phyloP scores from a whole-genome alignment of 2,329 filamentous ascomycete genomes.

The Plectosphaerella sp. region DNA sequence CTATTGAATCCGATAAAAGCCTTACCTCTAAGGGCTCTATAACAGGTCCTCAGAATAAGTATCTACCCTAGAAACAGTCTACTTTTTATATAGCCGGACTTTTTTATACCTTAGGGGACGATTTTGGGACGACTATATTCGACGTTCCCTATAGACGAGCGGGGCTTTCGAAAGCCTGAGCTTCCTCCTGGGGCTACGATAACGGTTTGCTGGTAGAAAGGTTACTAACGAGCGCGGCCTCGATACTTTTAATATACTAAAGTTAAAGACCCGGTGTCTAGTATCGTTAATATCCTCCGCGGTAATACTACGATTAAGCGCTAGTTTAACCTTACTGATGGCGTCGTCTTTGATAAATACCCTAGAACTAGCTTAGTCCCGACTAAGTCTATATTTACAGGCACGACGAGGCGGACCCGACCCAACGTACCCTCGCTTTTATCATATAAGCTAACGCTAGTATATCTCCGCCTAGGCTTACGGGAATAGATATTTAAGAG shows the following conservation, averaged over 20 bases:
- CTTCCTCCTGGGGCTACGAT: not conserved
- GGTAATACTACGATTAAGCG: not conserved
- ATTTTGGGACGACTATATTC: not conserved
- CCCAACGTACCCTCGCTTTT: conserved; percentile 18
- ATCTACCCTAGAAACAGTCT: conserved; percentile 19
- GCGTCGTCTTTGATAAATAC: not conserved
- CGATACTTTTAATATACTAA: not conserved
- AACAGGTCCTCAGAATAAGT: conserved; percentile 22
- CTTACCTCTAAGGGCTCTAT: conserved; percentile 20
- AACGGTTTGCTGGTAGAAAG: not conserved
- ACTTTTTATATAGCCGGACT: conserved; percentile 24
- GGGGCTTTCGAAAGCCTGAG: not conserved
- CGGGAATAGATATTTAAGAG: conserved; percentile 31
- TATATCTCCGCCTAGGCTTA: conserved; percentile 35
- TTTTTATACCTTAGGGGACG: conserved; percentile 10
- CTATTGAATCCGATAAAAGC: conserved; percentile 16
- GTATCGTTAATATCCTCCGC: not conserved
- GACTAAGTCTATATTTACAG: conserved; percentile 7
- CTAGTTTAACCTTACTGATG: not conserved
- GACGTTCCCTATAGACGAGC: too few relatives aligned
- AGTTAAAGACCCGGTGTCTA: not conserved
- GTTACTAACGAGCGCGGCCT: not conserved
- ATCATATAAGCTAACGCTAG: conserved; percentile 37
- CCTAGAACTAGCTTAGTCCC: not conserved
- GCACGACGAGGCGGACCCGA: conserved; percentile 5